Conservation (phyloP, 768 basidiomycete species). For the Omphalotus guepiniiformis region DNA sequence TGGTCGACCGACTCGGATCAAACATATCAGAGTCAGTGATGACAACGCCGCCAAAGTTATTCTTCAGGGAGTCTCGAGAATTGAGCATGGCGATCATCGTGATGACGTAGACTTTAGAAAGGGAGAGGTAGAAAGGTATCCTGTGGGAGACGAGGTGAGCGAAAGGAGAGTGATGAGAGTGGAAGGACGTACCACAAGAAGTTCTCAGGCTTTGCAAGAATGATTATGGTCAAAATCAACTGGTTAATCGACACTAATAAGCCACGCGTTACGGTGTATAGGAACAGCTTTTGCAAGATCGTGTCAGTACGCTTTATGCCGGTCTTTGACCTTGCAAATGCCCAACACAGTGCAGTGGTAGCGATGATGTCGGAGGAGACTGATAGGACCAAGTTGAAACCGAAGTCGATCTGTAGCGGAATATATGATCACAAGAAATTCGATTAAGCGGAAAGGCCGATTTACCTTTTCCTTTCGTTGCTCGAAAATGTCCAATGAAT, state of each 20-base stretch:
- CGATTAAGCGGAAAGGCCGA: not conserved
- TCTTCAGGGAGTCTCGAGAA: not conserved
- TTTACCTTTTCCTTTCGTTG: no score
- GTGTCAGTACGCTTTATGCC: not conserved
- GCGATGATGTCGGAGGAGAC: not conserved
- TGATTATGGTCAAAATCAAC: not conserved
- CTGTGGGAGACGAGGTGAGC: not conserved
- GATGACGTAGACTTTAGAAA: not conserved
- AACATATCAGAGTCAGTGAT: not conserved
- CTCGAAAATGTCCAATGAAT: no score
- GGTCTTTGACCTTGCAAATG: not conserved
- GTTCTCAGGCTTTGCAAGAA: not conserved
- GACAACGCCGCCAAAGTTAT: not conserved
- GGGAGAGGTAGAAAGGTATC: not conserved
- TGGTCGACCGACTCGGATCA: no score
- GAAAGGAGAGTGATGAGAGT: no score
- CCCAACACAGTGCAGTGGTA: not conserved
- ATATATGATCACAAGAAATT: no score
- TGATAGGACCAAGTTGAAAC: not conserved
- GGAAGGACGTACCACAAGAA: not conserved
- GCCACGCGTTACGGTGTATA: slow-evolving; percentile 1
- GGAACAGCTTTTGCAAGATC: not conserved
- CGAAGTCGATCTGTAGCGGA: not conserved
- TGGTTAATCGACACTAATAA: not conserved
- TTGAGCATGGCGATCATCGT: not conserved